Percentiles rank a stretch among this genome's conserved stretches.
phyloP scores from a whole-genome alignment of 2,329 filamentous ascomycete genomes.

The Fusarium verticillioides region DNA sequence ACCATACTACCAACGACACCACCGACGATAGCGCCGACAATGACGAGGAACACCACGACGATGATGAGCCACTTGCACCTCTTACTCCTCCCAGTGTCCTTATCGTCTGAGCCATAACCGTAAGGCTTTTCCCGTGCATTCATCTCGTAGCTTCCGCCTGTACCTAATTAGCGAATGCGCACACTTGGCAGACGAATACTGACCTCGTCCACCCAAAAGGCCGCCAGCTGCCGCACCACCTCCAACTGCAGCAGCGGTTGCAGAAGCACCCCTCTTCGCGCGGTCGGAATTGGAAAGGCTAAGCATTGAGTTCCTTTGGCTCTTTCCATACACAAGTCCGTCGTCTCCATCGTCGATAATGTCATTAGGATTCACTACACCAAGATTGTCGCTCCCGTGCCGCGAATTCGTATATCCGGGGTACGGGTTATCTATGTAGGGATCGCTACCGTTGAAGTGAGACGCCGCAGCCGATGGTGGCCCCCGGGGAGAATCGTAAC shows the following conservation, averaged over 20 bases:
- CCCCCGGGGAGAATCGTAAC: constrained; percentile 38
- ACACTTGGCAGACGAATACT: neutral
- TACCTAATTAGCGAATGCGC: constrained; percentile 15
- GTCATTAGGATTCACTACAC: constrained; percentile 78
- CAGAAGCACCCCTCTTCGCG: constrained; percentile 36
- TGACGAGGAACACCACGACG: constrained; percentile 69
- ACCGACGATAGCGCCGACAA: constrained; percentile 77
- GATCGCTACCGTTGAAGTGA: constrained; percentile 47
- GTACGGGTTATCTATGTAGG: constrained; percentile 74
- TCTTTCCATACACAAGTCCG: constrained; percentile 69
- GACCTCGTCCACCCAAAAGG: constrained; percentile 47
- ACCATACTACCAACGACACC: constrained; percentile 80
- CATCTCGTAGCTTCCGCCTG: constrained; percentile 49
- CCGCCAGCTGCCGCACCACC: constrained; percentile 57
- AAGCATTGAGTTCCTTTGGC: constrained; percentile 67
- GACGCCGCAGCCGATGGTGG: constrained; percentile 28
- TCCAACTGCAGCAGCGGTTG: constrained; percentile 57
- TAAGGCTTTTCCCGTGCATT: constrained; percentile 69
- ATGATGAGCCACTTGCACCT: constrained; percentile 78
- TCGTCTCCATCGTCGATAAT: constrained; percentile 92
- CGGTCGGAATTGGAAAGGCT: constrained; percentile 62
- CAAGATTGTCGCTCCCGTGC: constrained; percentile 61
- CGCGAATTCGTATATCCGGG: constrained; percentile 61
- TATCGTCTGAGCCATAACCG: constrained; percentile 69
- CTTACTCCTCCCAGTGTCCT: constrained; percentile 69